A percentile compares a stretch with the other conserved stretches of the same genome.
Evolutionary conservation across 2,329 filamentous ascomycete genomes (phyloP).

Genomic region (Triangularia setosa): DNA sequence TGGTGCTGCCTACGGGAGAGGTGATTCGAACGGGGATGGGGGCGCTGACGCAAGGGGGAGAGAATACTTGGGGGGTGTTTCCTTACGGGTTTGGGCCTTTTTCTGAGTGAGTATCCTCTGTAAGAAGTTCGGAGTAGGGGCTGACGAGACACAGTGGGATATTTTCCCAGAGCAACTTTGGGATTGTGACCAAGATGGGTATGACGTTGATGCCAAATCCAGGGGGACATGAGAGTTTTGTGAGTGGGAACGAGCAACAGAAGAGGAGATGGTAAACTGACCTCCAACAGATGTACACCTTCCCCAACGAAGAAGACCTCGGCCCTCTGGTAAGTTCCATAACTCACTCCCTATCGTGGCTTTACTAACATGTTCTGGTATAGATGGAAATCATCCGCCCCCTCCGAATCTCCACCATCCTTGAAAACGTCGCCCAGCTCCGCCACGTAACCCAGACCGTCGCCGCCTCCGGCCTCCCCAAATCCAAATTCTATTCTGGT

Average conservation of each 20-base stretch:
- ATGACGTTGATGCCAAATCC: conserved; percentile 39
- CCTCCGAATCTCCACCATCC: conserved; percentile 36
- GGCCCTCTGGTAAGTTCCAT: conserved; percentile 23
- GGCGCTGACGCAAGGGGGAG: conserved; percentile 37
- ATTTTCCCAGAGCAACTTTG: conserved; percentile 50
- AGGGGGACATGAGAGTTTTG: conserved; percentile 29
- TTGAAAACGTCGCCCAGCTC: conserved; percentile 38
- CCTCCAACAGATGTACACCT: conserved; percentile 36
- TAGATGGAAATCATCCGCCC: conserved; percentile 46
- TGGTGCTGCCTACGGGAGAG: conserved; percentile 44
- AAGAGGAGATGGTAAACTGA: neutral
- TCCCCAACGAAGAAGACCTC: conserved; percentile 37
- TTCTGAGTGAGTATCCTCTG: conserved; percentile 28
- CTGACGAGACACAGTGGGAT: conserved; percentile 33
- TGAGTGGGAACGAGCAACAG: neutral
- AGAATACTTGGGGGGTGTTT: conserved; percentile 39
- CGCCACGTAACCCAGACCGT: conserved; percentile 35
- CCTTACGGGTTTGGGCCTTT: conserved; percentile 40
- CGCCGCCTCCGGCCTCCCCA: conserved; percentile 34
- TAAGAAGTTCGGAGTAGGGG: no score
- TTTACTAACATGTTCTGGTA: neutral
- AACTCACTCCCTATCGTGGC: neutral
- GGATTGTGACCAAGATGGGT: conserved; percentile 54
- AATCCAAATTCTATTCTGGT: conserved; percentile 32
- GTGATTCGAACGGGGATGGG: conserved; percentile 47